Evolutionary conservation across 352 stramenopile species (phyloP).

Genomic region (Bremia lactucae): DNA sequence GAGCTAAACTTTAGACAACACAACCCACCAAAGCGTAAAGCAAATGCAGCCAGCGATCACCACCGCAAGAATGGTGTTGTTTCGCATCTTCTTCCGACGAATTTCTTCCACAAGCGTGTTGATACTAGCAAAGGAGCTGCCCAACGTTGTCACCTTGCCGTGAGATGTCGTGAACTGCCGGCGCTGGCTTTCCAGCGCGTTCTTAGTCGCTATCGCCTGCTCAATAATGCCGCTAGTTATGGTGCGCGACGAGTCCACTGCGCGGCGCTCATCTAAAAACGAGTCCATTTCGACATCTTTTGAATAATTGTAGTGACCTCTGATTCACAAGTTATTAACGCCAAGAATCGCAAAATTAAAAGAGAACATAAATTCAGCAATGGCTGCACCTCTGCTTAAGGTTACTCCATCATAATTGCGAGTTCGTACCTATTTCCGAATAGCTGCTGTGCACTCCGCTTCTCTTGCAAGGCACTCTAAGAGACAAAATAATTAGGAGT

Average conservation of each 20-base stretch:
- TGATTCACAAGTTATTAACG: too few relatives aligned
- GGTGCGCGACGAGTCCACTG: slow-evolving; percentile 68
- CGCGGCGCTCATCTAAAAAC: slow-evolving; percentile 67
- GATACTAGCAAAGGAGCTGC: slow-evolving; percentile 89
- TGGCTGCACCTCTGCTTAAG: too few relatives aligned
- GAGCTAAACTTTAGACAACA: slow-evolving; percentile 61
- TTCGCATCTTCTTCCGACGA: slow-evolving; percentile 91
- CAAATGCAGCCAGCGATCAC: slow-evolving; percentile 93
- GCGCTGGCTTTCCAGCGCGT: slow-evolving; percentile 86
- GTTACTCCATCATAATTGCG: neutral
- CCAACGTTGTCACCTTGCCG: slow-evolving; percentile 75
- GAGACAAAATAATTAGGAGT: too few relatives aligned
- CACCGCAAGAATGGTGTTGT: slow-evolving; percentile 94
- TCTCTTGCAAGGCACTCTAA: slow-evolving; percentile 77
- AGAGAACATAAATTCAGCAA: too few relatives aligned
- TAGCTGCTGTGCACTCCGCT: slow-evolving; percentile 69
- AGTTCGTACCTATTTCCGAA: slow-evolving; percentile 67
- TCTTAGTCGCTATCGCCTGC: slow-evolving; percentile 80
- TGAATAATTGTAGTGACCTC: slow-evolving; percentile 30
- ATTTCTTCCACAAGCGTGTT: slow-evolving; percentile 95
- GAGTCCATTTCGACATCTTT: slow-evolving; percentile 69
- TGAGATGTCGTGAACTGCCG: slow-evolving; percentile 76
- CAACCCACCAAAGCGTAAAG: slow-evolving; percentile 94
- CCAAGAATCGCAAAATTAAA: neutral
- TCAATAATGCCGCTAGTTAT: slow-evolving; percentile 81